Conservation (phyloP, 2,329 filamentous ascomycete genomes). For the Parasarocladium wereldwijsianum region DNA sequence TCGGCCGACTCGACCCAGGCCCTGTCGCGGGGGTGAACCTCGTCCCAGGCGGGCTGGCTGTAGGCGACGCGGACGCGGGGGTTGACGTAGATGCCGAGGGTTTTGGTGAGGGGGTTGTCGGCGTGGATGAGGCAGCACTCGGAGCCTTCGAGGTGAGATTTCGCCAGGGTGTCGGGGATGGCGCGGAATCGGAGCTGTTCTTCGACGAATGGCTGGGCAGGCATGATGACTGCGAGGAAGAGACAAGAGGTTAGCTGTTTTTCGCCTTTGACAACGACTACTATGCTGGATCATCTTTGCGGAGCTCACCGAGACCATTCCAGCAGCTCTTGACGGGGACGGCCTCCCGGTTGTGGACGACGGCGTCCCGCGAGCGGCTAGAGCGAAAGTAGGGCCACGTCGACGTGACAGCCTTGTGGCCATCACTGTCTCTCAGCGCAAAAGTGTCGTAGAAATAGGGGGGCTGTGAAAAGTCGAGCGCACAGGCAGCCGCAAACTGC, state of each 20-base stretch:
- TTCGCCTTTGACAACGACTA: neutral
- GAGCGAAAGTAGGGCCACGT: constrained; percentile 46
- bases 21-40: constrained; percentile 22
- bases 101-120: constrained; percentile 44
- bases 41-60: constrained; percentile 33
- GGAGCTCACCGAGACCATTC: constrained; percentile 25
- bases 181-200: constrained; percentile 44
- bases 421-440: constrained; percentile 39
- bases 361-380: constrained; percentile 32
- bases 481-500: constrained; percentile 46
- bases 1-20: constrained; percentile 32
- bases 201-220: constrained; percentile 38
- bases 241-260: constrained; percentile 3
- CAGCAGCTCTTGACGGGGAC: constrained; percentile 30
- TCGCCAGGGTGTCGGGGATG: constrained; percentile 45
- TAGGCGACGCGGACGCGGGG: constrained; percentile 56
- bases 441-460: constrained; percentile 48
- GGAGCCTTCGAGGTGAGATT: constrained; percentile 54
- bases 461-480: constrained; percentile 41
- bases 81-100: constrained; percentile 50
- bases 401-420: constrained; percentile 33
- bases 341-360: constrained; percentile 31
- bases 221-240: constrained; percentile 29
- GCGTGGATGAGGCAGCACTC: constrained; percentile 69
- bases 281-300: neutral